A percentile compares a stretch with the other conserved stretches of the same genome.
These are phyloP conservation scores for Cydonia oblonga DNA, from an alignment of 331 rosid species.

Conservation along the genomic window DNA sequence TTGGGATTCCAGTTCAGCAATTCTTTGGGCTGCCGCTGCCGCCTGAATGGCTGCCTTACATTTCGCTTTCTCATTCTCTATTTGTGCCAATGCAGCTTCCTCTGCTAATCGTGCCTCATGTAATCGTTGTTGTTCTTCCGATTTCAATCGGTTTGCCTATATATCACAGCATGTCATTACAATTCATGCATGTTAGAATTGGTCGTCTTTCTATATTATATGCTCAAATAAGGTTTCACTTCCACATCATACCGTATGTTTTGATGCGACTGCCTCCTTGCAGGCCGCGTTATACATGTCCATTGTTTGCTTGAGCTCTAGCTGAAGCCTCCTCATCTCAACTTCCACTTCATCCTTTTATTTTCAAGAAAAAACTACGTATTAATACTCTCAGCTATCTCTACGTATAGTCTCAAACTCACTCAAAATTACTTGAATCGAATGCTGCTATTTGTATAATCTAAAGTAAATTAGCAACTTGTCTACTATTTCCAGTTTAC, in stretches of 20 bases:
- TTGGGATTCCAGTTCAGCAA: slow-evolving; percentile 43
- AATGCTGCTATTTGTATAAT: not conserved
- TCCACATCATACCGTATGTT: slow-evolving; percentile 29
- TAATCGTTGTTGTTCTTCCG: slow-evolving; percentile 41
- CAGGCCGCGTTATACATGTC: slow-evolving; percentile 72
- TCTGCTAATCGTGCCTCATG: slow-evolving; percentile 34
- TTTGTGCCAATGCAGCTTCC: slow-evolving; percentile 47
- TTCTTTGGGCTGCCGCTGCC: slow-evolving; percentile 44
- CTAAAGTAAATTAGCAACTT: not conserved
- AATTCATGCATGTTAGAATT: no score
- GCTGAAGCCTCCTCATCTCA: slow-evolving; percentile 66
- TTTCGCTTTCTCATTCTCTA: slow-evolving; percentile 47
- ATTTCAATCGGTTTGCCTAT: slow-evolving; percentile 50
- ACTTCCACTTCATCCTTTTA: slow-evolving; percentile 64
- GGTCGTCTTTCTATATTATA: no score
- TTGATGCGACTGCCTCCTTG: slow-evolving; percentile 57
- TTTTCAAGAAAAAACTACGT: slow-evolving; percentile 3
- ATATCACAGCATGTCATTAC: no score
- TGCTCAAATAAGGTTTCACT: not conserved
- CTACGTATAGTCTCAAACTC: no score
- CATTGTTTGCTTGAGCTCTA: slow-evolving; percentile 70
- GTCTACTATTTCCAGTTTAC: not conserved
- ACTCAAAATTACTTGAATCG: not conserved
- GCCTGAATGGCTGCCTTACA: slow-evolving; percentile 50
- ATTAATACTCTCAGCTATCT: not conserved